phyloP scores from a whole-genome alignment of 768 basidiomycete genomes.

The Amanita subjunquillea region DNA sequence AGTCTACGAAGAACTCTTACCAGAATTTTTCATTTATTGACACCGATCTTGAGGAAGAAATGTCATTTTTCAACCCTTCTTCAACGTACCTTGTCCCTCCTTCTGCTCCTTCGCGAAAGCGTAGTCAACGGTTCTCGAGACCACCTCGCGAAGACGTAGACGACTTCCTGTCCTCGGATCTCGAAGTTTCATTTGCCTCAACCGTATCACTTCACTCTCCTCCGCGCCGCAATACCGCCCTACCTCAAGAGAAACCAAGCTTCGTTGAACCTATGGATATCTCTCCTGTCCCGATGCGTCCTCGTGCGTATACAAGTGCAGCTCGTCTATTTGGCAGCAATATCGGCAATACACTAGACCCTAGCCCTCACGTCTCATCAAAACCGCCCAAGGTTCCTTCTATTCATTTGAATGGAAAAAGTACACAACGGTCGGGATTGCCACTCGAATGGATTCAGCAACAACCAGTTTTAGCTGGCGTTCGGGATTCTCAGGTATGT shows the following conservation, averaged over 20 bases:
- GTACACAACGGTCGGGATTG: constrained; percentile 50
- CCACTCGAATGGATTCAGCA: constrained; percentile 51
- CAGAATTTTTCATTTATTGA: constrained; percentile 1
- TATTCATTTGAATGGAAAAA: constrained; percentile 30
- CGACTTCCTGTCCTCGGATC: constrained; percentile 63
- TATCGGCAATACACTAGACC: constrained; percentile 45
- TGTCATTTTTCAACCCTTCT: constrained; percentile 45
- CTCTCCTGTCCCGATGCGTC: constrained; percentile 53
- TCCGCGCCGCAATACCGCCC: constrained; percentile 32
- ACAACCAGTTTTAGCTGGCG: constrained; percentile 14
- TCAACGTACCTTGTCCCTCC: constrained; percentile 33
- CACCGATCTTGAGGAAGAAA: constrained; percentile 23
- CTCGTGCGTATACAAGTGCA: constrained; percentile 56
- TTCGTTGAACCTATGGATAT: constrained; percentile 71
- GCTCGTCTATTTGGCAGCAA: constrained; percentile 67
- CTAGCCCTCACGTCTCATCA: constrained; percentile 21
- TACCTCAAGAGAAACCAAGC: constrained; percentile 34
- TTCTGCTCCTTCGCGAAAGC: constrained; percentile 37
- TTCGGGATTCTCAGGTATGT: constrained; percentile 18
- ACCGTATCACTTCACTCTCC: constrained; percentile 75
- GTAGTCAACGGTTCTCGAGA: constrained; percentile 29
- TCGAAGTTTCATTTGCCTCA: constrained; percentile 77
- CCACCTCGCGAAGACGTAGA: constrained; percentile 42
- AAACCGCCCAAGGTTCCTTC: constrained; percentile 21
- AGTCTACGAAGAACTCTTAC: constrained; percentile 5